Evolutionary conservation across 106 monocot genomes (phyloP).

Genomic region (Acorus calamus): DNA sequence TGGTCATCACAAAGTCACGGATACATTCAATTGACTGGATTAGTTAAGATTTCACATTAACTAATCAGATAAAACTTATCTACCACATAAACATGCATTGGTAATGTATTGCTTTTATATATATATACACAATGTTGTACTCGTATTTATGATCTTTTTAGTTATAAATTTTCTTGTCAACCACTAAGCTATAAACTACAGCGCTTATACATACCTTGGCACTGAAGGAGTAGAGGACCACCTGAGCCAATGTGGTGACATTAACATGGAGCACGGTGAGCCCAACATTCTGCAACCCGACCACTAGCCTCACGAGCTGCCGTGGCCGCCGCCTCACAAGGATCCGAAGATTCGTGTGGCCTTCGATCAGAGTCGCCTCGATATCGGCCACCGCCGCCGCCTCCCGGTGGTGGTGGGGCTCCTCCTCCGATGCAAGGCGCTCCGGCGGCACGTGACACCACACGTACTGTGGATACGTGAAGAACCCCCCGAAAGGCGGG

Average conservation of each 20-base stretch:
- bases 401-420: conserved; percentile 2
- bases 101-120: too few species aligned
- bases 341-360: conserved; percentile 60
- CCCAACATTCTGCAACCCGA: conserved; percentile 53
- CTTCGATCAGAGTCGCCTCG: conserved; percentile 73
- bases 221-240: conserved; percentile 89
- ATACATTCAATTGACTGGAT: too few species aligned
- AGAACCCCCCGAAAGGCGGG: conserved; percentile 80
- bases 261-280: conserved; percentile 75
- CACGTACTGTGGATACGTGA: conserved; percentile 69
- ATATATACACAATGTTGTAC: too few species aligned
- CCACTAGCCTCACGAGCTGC: conserved; percentile 73
- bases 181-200: too few species aligned
- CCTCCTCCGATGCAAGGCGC: conserved; percentile 16
- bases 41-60: too few species aligned
- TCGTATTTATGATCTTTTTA: too few species aligned
- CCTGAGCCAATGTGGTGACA: conserved; percentile 57
- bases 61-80: too few species aligned
- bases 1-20: too few species aligned
- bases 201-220: conserved; percentile 46
- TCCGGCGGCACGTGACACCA: conserved; percentile 55
- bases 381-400: conserved; percentile 48
- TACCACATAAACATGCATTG: too few species aligned
- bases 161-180: too few species aligned
- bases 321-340: conserved; percentile 44